These are phyloP conservation scores for Xylaria castorea DNA, from an alignment of 495 filamentous ascomycete species.

Conservation along the genomic window DNA sequence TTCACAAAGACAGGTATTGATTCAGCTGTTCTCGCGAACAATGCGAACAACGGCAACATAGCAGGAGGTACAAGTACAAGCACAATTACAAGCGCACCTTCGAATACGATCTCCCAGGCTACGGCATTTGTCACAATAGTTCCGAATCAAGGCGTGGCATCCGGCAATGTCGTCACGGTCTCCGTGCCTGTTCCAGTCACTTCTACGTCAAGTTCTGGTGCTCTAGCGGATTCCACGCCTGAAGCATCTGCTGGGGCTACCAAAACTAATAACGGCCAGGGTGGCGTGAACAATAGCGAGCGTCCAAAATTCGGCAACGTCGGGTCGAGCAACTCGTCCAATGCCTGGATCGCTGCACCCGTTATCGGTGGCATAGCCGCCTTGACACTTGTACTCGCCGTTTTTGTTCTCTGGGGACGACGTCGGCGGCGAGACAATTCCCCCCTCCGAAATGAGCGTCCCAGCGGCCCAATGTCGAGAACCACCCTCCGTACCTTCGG, in stretches of 20 bases:
- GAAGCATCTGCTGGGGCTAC: neutral
- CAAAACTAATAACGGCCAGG: neutral
- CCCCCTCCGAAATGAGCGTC: neutral
- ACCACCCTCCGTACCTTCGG: neutral
- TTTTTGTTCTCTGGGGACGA: constrained; percentile 45
- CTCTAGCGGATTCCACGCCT: constrained; percentile 5
- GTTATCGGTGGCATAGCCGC: constrained; percentile 49
- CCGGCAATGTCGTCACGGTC: constrained; percentile 16
- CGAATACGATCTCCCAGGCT: constrained; percentile 14
- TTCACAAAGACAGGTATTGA: constrained; percentile 37
- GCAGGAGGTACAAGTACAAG: constrained; percentile 16
- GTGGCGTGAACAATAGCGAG: neutral
- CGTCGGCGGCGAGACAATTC: constrained; percentile 29
- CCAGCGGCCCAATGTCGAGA: neutral
- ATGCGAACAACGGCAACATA: constrained; percentile 21
- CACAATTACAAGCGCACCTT: constrained; percentile 3
- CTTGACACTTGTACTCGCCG: constrained; percentile 42
- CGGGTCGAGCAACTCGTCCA: constrained; percentile 24
- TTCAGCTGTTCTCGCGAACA: constrained; percentile 35
- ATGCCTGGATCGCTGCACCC: constrained; percentile 49
- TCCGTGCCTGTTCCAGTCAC: constrained; percentile 18
- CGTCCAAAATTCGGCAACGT: neutral
- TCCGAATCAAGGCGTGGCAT: neutral
- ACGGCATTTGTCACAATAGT: constrained; percentile 3
- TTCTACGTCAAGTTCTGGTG: neutral